These are phyloP conservation scores for slime mould (Dictyostelium discoideum) DNA, from an alignment of 78 protist genomes.

Conservation along the genomic window DNA sequence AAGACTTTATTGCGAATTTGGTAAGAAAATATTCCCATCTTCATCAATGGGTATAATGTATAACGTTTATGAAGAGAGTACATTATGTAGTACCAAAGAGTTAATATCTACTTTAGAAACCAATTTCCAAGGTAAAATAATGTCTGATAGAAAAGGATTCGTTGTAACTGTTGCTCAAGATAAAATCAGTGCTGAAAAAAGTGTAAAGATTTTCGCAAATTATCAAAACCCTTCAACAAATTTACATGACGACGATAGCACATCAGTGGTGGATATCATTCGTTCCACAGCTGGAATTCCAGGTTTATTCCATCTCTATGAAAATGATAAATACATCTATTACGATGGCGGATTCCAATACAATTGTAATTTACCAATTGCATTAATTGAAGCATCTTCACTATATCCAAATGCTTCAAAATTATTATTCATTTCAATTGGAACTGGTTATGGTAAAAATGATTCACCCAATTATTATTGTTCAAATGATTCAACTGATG, in stretches of 20 bases:
- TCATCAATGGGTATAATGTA: not conserved
- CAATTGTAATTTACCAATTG: slow-evolving; percentile 25
- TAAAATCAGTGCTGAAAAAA: not conserved
- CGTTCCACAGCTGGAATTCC: not conserved
- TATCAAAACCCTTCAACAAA: not conserved
- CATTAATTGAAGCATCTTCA: not conserved
- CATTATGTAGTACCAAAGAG: slow-evolving; percentile 2
- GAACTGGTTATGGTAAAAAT: not conserved
- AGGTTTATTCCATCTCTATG: not conserved
- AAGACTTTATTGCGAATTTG: not conserved
- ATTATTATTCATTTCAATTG: slow-evolving; percentile 8
- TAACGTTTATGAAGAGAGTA: not conserved
- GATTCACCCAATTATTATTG: not conserved
- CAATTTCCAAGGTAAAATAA: not conserved
- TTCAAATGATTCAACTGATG: not conserved
- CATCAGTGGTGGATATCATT: not conserved
- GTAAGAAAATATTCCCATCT: not conserved
- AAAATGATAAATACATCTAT: not conserved
- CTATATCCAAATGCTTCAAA: not conserved
- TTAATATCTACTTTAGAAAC: not conserved
- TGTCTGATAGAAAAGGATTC: not conserved
- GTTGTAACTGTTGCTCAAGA: not conserved
- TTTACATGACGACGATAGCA: not conserved
- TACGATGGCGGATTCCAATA: slow-evolving; percentile 19
- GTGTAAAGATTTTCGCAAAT: not conserved